Base-by-base conservation (phyloP, 805 yeast species). In the Yarrowia keelungensis region DNA sequence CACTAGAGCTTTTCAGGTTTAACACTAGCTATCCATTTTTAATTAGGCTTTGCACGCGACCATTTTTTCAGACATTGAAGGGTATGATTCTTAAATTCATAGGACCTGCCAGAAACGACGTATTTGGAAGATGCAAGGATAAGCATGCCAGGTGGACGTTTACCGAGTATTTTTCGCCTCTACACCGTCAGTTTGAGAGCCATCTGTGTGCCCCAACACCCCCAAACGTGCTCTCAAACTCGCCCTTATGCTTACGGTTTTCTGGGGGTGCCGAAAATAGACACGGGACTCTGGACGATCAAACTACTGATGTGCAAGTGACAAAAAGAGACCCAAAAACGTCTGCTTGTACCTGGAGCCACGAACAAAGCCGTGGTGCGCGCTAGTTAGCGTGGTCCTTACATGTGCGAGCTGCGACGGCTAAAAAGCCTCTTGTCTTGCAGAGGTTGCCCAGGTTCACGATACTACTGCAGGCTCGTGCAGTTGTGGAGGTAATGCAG, bases 41-140 rank as follows among this genome's bases (percentile, higher is more conserved):
- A 53, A 8, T 39, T 53, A 16, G 32, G 59, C 59, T 53, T 39
- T 39, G 59, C 59, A 53, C 59, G 59, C 59, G 59, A 53, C 59
- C 45, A 19, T 36, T 51, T 39, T 32, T 32, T 26, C 32, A 26
- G 32, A 26, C 32, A 19, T 26, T 26, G 3, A 26, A 26, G 32
- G 22, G 12, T 26, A 4, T 36, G 15, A 12, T 32, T 38, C 19
- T 16, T 8, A 32, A n/a, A 16, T 53, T 14, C 43, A 16, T 53
- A n/a, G 45, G 35, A 38, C 59, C 59, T 53, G 45, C 45, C 36
- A 53, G 2, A 53, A 8, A 3, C 5, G 58, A 38, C 58, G 58
- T 53, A 39, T 53, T 32, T 32, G 53, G 53, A 8, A 49, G 14
- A 32, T 49, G 12, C 32, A 35, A 35, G 54, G 15, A 9, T 38